Base-by-base conservation (phyloP, 2,329 filamentous ascomycete species). In the Fusarium nodosum region DNA sequence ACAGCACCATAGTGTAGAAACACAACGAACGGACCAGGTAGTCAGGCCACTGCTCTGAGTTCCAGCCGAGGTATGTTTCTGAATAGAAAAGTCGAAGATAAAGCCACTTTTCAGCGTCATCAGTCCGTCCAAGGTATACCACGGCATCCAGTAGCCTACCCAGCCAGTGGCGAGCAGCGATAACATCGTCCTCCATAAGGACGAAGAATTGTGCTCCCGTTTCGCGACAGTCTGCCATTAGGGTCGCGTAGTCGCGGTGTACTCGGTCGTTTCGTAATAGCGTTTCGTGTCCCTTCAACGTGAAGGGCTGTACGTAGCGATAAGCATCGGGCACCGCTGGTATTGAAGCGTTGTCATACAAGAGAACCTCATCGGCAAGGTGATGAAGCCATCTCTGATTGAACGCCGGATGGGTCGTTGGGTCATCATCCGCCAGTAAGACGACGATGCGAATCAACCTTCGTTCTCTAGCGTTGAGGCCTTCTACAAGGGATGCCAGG, bases 41-140 rank as follows among this genome's bases (percentile, higher is more conserved):
- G 6, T 47, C 55, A 0, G 57, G 66, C 77, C 77, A 79, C 45
- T 79, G 72, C 48, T 79, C 76, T 1, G 71, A 74, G 53, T 79
- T 79, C 77, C 78, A 79, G 5, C 78, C 77, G 38, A 79, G 67
- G 36, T 78, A 77, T 3, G 71, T 73, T 45, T 79, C 78, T 1
- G 77, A 77, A 46, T 79, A 80, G 48, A 79, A 80, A 1, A 79
- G 68, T 18, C 78, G 69, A 10, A 79, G 70, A 47, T 79, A 79
- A 13, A 78, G 56, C 77, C 77, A 78, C 9, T 48, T 62, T 41
- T 24, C 56, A 22, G 42, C 38, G 1, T 64, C 52, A 47, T 77
- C 75, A 7, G 73, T 68, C 13, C 66, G 41, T 13, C 68, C 60
- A 15, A 78, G 62, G 4, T 69, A 74, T 3, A 33, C 54, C 11